Base-by-base conservation (phyloP, 73 alveolate species). In the Paramecium biaurelia region DNA sequence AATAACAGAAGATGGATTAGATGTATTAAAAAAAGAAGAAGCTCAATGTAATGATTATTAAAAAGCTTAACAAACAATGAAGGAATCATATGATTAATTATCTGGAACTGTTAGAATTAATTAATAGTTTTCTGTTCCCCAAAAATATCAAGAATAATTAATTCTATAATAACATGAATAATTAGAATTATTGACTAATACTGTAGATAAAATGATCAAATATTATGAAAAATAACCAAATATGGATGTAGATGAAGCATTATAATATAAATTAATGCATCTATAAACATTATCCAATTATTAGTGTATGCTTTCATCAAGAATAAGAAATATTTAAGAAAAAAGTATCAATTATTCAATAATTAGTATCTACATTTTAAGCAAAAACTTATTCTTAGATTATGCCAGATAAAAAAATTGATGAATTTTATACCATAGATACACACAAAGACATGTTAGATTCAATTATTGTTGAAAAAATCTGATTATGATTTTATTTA, bases 161-260 rank as follows among this genome's bases (percentile, higher is more conserved):
- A 67, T 67, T 12, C 1, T 67, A 7, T 30, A 67, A 30, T 67
- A 67, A 67, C 26, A 30, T 7, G 84, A 67, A 67, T 6, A 67
- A 30, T 12, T 30, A 30, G 45, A 67, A 11, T 6, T 30, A 24
- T 67, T 67, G 26, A 14, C 84, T 5, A 30, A 67, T 30, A 20
- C 84, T 30, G 23, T 67, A 21, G 84, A 67, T 11, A 67, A 67
- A 67, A 67, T 67, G 84, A 32, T 67, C 9, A 30, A 67, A 67
- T 67, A 67, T 67, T 67, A 67, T 67, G 49, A 67, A 30, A 67
- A 32, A 67, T 67, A 67, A 24, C 84, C 84, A 67, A 67, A 67
- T 7, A 67, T 67, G 84, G 45, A 67, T 67, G 84, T 67, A 30
- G 84, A 67, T 32, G 84, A 67, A 67, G 38, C 45, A 12, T 32